Base-by-base conservation (phyloP, 805 yeast species). In the Hanseniaspora vineae region DNA sequence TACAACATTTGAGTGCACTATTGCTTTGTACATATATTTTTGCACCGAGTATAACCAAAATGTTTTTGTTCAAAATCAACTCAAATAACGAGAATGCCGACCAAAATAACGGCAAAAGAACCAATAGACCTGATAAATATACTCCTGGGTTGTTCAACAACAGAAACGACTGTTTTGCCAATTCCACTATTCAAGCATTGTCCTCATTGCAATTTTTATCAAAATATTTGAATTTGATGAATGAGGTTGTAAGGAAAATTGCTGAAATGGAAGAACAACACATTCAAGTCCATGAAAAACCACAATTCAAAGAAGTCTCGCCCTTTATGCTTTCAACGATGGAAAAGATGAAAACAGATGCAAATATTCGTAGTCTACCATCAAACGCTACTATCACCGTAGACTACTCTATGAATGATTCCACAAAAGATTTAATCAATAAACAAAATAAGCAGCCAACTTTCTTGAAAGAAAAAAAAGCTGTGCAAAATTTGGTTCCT, bases 81-180 rank as follows among this genome's bases (percentile, higher is more conserved):
- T 23, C 29, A 23, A 23, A 23, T 23, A 23, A 23, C 29, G 29
- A 23, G 8, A 23, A 23, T 31, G 6, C 15, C 23, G 15, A 19
- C 13, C 9, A 14, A 11, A 2, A 6, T 2, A 20, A 39, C 11
- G 6, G 9, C n/a, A 23, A 17, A 29, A 31, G 8, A n/a, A 46
- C 33, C 13, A 44, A 33, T 8, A 43, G 33, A 44, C 19, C 37
- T 11, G 35, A 47, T 19, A 20, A 46, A 53, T 69, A 77, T 57
- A 82, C 95, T 11, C 86, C 92, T 0, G 97, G 97, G 2, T 67
- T 90, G 42, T 72, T 80, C 54, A 92, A 90, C 62, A 70, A 80
- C 52, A 75, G 89, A 50, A 85, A 86, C 54, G 96, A 88, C 61
- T 90, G 98, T 62, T 90, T 86, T 67, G 96, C 96, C 51, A 90